Evolutionary conservation across 495 filamentous ascomycete species (phyloP).

Genomic region (Lineolata rhizophorae): DNA sequence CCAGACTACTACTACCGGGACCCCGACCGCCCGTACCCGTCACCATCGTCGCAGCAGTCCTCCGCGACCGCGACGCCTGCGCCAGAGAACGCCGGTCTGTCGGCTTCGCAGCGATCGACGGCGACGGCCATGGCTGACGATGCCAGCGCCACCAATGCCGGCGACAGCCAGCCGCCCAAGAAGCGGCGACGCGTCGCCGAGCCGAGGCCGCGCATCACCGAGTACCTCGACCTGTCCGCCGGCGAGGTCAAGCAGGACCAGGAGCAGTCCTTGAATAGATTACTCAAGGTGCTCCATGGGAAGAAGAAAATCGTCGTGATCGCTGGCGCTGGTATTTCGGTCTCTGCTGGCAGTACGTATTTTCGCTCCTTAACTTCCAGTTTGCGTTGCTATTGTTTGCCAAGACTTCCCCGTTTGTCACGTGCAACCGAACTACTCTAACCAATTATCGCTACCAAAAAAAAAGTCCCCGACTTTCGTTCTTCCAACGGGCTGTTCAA

Average conservation of each 20-base stretch:
- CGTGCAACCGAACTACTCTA: too few relatives aligned
- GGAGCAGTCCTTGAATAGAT: conserved; percentile 35
- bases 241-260: conserved; percentile 25
- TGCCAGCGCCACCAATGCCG: too few relatives aligned
- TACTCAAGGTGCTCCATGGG: conserved; percentile 58
- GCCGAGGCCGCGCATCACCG: conserved; percentile 51
- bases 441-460: conserved; percentile 3
- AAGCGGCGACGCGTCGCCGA: conserved; percentile 52
- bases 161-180: conserved; percentile 39
- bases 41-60: conserved; percentile 36
- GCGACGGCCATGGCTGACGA: too few relatives aligned
- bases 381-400: too few relatives aligned
- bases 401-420: too few relatives aligned
- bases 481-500: conserved; percentile 75
- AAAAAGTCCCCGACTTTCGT: conserved; percentile 81
- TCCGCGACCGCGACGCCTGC: conserved; percentile 16
- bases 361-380: background rate
- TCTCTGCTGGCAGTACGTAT: conserved; percentile 78
- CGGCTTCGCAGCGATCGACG: too few relatives aligned
- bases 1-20: conserved; percentile 17
- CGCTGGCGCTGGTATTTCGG: conserved; percentile 90
- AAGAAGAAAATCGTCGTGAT: conserved; percentile 93
- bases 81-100: conserved; percentile 14
- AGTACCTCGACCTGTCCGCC: conserved; percentile 46
- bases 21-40: conserved; percentile 25